These are phyloP conservation scores for Xylariales sp. DNA, from an alignment of 2,329 filamentous ascomycete genomes.

Conservation along the genomic window DNA sequence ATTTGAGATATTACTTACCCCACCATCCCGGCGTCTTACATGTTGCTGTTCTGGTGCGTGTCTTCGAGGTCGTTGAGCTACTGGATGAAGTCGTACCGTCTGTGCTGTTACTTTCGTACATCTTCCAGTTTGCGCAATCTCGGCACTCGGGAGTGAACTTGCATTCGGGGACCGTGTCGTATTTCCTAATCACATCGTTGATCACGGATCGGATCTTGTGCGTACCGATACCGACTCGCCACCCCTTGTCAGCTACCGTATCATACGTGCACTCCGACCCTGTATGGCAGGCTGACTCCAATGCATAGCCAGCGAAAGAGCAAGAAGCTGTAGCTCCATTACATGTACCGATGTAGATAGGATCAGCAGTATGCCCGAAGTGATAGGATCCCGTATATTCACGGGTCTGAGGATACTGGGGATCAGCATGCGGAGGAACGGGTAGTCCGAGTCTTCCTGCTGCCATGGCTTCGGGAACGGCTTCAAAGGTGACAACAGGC, in stretches of 20 bases:
- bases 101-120: constrained; percentile 87
- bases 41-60: constrained; percentile 71
- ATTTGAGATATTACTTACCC: no score
- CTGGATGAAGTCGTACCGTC: constrained; percentile 63
- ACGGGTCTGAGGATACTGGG: constrained; percentile 65
- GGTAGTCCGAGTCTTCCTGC: constrained; percentile 82
- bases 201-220: constrained; percentile 90
- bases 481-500: constrained; percentile 89
- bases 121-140: constrained; percentile 92
- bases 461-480: constrained; percentile 84
- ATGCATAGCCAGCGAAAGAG: constrained; percentile 85
- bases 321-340: constrained; percentile 86
- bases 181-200: constrained; percentile 77
- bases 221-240: constrained; percentile 85
- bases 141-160: constrained; percentile 72
- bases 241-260: constrained; percentile 84
- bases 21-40: constrained; percentile 87
- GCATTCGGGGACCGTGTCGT: constrained; percentile 76
- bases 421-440: constrained; percentile 71
- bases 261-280: constrained; percentile 88
- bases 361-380: constrained; percentile 93
- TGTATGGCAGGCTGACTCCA: constrained; percentile 90
- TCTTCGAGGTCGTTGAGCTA: constrained; percentile 53
- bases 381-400: constrained; percentile 76
- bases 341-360: constrained; percentile 89